phyloP scores from a whole-genome alignment of 257 asterid genomes.

The Solanum acaule region DNA sequence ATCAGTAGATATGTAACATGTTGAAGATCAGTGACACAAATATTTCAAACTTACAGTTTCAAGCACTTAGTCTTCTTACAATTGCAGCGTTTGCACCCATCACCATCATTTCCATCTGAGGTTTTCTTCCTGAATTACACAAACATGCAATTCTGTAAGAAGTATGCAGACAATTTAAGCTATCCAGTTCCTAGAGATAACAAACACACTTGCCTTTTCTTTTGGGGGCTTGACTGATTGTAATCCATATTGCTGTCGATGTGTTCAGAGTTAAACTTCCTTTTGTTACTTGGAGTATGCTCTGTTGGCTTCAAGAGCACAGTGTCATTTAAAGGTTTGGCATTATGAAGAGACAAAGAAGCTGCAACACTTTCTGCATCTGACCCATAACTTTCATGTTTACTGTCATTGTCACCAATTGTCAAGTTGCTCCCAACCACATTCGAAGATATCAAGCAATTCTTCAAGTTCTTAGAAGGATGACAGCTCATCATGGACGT shows the following conservation, averaged over 20 bases:
- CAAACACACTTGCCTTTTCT: constrained; percentile 47
- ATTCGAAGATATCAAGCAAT: constrained; percentile 18
- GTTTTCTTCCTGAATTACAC: constrained; percentile 37
- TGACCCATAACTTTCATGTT: constrained; percentile 14
- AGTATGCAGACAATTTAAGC: not conserved
- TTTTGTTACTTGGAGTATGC: constrained; percentile 20
- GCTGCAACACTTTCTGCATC: constrained; percentile 10
- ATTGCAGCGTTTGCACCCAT: constrained; percentile 67
- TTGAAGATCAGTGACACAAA: constrained; percentile 3
- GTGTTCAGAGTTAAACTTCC: constrained; percentile 18
- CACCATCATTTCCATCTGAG: constrained; percentile 24
- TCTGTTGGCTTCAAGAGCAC: constrained; percentile 22
- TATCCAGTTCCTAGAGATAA: not conserved
- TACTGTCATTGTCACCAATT: constrained; percentile 8
- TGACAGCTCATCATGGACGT: constrained; percentile 14
- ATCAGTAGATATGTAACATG: not conserved
- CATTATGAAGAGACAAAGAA: constrained; percentile 11
- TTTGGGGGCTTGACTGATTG: constrained; percentile 34
- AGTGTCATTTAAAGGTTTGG: constrained; percentile 21
- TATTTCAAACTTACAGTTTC: constrained; percentile 54
- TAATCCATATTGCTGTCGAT: constrained; percentile 20
- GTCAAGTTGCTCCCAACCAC: constrained; percentile 16
- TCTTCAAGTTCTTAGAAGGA: constrained; percentile 13
- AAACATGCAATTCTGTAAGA: not conserved
- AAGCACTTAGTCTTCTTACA: constrained; percentile 74